Evolutionary conservation across 306 rosid species (phyloP).

Genomic region (Trifolium subterraneum): DNA sequence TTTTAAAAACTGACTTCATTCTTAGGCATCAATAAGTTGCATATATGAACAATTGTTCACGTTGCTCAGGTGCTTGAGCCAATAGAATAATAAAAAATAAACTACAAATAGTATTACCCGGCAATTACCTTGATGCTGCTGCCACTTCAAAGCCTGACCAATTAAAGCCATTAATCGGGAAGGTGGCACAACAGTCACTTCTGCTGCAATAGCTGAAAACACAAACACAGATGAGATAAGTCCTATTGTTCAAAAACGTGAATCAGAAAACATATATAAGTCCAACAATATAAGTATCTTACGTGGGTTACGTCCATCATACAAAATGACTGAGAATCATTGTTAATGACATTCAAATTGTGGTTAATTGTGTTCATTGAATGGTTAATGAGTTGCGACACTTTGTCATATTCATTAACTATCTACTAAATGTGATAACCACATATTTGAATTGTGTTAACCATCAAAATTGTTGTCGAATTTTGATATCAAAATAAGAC

Average conservation of each 20-base stretch:
- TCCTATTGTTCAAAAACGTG: constrained; percentile 1
- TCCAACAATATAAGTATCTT: constrained; percentile 9
- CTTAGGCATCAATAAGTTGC: constrained; percentile 25
- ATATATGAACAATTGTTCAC: constrained; percentile 26
- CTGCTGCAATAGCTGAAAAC: constrained; percentile 85
- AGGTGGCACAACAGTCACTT: constrained; percentile 97
- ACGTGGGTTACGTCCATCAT: background rate
- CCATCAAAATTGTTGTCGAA: background rate
- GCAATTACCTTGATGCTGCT: constrained; percentile 89
- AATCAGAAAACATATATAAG: constrained; percentile 3
- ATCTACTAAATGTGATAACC: background rate
- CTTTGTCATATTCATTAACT: background rate
- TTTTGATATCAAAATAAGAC: background rate
- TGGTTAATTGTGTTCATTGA: background rate
- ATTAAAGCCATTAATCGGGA: constrained; percentile 96
- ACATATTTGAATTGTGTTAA: background rate
- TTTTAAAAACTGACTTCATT: constrained; percentile 18
- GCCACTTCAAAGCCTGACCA: constrained; percentile 99
- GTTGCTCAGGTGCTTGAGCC: constrained; percentile 16
- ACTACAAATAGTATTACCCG: background rate
- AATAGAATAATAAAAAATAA: constrained; percentile 27
- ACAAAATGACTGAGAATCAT: background rate
- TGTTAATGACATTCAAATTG: background rate
- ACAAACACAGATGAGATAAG: constrained; percentile 30
- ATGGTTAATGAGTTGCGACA: background rate